A percentile compares a stretch with the other conserved stretches of the same genome.
Conservation (phyloP, 345 rosid genomes). For the Bruguiera parviflora region DNA sequence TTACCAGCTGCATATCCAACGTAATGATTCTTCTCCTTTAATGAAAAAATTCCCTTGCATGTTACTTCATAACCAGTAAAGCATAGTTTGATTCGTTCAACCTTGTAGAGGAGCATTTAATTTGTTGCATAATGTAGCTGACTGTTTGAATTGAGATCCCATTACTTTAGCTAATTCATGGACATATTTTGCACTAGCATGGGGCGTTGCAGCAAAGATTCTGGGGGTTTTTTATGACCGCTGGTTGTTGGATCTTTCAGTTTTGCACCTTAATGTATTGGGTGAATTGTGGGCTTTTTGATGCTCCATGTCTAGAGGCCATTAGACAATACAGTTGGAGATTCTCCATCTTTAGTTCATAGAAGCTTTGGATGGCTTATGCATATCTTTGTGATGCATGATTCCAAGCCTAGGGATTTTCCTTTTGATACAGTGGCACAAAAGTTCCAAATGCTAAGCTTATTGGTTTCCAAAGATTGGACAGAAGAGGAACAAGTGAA, state of each 20-base stretch:
- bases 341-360: neutral
- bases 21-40: conserved; percentile 37
- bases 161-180: neutral
- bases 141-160: neutral
- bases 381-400: no score
- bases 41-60: neutral
- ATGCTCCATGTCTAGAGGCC: neutral
- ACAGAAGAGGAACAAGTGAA: no score
- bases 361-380: neutral
- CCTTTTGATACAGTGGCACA: no score
- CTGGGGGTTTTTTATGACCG: neutral
- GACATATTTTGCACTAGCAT: neutral
- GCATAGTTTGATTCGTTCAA: neutral
- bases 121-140: neutral
- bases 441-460: no score
- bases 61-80: neutral
- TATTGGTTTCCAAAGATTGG: no score
- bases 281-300: neutral
- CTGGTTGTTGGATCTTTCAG: neutral
- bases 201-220: neutral
- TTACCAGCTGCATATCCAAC: conserved; percentile 56
- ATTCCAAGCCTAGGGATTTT: no score
- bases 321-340: neutral
- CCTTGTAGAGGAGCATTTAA: conserved; percentile 1
- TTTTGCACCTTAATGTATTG: neutral